Evolutionary conservation across 805 yeast species (phyloP).

Genomic region (Barnettozyma vustinii): DNA sequence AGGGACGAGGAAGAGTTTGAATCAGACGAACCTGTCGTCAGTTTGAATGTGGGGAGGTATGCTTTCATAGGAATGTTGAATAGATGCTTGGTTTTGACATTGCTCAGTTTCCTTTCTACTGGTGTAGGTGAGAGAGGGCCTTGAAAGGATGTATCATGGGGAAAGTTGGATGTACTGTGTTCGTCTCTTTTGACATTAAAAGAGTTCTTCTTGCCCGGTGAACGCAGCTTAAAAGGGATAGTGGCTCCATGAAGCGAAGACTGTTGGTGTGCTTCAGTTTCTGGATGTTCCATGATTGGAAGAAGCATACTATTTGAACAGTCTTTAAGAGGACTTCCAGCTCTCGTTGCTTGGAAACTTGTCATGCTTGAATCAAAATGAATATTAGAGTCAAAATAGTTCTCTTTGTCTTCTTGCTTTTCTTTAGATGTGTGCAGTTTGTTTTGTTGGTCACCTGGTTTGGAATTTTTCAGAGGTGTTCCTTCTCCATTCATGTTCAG

Average conservation of each 20-base stretch:
- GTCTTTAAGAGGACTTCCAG: background rate
- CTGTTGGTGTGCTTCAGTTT: background rate
- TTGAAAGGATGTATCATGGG: background rate
- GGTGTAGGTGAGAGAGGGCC: background rate
- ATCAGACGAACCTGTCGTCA: background rate
- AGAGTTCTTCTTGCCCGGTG: background rate
- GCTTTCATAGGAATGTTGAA: constrained; percentile 2
- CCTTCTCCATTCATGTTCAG: background rate
- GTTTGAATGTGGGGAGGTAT: constrained; percentile 7
- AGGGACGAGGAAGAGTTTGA: background rate
- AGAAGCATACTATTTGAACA: background rate
- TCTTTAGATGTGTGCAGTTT: background rate
- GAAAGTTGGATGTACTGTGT: background rate
- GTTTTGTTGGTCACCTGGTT: background rate
- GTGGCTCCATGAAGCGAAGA: background rate
- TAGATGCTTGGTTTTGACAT: background rate
- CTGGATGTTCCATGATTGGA: background rate
- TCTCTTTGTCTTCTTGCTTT: background rate
- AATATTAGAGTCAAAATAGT: background rate
- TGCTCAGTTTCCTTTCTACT: background rate
- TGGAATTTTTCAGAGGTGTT: background rate
- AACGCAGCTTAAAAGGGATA: background rate
- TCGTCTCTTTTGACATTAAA: constrained; percentile 2
- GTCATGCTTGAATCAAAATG: background rate
- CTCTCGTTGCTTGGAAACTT: background rate